Conservation (phyloP, 371 early-diverging fungal species). For the Saksenaea oblongispora region DNA sequence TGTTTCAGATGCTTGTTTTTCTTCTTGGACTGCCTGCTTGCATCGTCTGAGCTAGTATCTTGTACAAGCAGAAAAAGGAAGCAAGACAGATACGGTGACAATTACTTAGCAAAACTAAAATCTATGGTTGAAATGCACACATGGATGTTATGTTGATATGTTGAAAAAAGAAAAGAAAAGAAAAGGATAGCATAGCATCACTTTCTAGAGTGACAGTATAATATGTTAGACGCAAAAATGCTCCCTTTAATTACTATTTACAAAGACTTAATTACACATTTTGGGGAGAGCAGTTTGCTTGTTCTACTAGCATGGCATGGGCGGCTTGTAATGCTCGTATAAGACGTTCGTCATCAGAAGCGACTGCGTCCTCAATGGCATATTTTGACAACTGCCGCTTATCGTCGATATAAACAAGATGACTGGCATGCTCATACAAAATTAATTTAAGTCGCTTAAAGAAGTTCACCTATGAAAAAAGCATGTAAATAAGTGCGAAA, state of each 20-base stretch:
- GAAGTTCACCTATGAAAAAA: conserved; percentile 66
- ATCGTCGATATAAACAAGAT: conserved; percentile 56
- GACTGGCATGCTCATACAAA: conserved; percentile 51
- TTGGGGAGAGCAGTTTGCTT: background rate
- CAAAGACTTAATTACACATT: background rate
- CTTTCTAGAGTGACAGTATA: too few relatives aligned
- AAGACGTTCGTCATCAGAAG: conserved; percentile 1
- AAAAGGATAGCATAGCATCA: background rate
- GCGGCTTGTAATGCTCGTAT: background rate
- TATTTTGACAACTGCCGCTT: conserved; percentile 12
- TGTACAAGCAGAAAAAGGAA: too few relatives aligned
- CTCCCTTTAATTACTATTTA: background rate
- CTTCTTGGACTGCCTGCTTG: too few relatives aligned
- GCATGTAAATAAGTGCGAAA: background rate
- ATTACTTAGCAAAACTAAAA: too few relatives aligned
- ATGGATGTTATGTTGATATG: too few relatives aligned
- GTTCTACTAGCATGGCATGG: background rate
- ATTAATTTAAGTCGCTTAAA: conserved; percentile 75
- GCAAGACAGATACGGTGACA: too few relatives aligned
- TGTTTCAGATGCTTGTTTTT: too few relatives aligned
- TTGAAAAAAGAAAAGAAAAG: too few relatives aligned
- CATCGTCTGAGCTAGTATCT: too few relatives aligned
- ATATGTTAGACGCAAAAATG: background rate
- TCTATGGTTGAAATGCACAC: too few relatives aligned
- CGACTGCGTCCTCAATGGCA: conserved; percentile 10